Evolutionary conservation across 1,284 basidiomycete genomes (phyloP).

Genomic region (Sporisorium scitamineum): DNA sequence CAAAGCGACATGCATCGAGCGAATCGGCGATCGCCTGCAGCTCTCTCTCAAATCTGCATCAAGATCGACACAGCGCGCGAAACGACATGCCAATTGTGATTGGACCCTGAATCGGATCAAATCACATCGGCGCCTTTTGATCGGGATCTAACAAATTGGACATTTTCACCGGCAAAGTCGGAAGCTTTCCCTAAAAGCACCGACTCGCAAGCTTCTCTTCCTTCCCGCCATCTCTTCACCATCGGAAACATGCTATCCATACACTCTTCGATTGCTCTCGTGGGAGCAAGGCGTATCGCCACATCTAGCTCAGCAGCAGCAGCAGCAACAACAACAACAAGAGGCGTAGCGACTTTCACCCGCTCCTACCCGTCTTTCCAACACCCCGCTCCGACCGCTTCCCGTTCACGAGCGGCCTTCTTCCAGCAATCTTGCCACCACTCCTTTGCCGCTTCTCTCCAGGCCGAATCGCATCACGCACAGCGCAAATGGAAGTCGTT

Average conservation of each 20-base stretch:
- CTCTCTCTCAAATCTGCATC: background rate
- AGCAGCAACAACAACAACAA: background rate
- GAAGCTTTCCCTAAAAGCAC: background rate
- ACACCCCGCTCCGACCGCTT: background rate
- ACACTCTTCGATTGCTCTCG: background rate
- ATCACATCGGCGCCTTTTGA: background rate
- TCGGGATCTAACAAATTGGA: too few species aligned
- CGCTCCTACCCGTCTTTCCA: slow-evolving; percentile 31
- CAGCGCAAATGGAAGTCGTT: background rate
- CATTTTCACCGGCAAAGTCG: too few species aligned
- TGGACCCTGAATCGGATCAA: background rate
- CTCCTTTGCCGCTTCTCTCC: background rate
- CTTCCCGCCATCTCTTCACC: background rate
- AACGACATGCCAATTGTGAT: background rate
- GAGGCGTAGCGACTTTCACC: slow-evolving; percentile 19
- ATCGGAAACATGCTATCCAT: slow-evolving; percentile 2
- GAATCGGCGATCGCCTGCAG: background rate
- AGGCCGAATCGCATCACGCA: background rate
- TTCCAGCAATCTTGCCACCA: slow-evolving; percentile 34
- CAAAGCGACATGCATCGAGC: slow-evolving; percentile 2
- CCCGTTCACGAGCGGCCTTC: slow-evolving; percentile 11
- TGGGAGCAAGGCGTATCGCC: background rate
- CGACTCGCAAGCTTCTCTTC: background rate
- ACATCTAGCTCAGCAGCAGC: background rate
- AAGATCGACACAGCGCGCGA: slow-evolving; percentile 1